phyloP scores from a whole-genome alignment of 345 rosid species.

The Hypericum androsaemum region DNA sequence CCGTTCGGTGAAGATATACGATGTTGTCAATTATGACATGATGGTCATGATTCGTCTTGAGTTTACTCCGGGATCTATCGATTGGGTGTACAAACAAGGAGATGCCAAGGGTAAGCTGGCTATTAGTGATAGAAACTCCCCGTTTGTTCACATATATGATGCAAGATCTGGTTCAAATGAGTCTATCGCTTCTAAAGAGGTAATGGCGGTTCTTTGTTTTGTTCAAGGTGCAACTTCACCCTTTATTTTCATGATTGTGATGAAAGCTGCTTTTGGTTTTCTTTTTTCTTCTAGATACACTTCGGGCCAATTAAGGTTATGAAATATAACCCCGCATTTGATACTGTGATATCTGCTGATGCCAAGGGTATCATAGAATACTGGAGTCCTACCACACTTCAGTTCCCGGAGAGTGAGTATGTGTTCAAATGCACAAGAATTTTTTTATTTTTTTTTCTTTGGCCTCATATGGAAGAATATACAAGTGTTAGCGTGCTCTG shows the following conservation, averaged over 20 bases:
- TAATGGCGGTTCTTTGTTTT: slow-evolving; percentile 13
- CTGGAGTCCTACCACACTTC: slow-evolving; percentile 66
- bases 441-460: background rate
- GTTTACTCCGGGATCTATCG: slow-evolving; percentile 68
- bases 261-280: background rate
- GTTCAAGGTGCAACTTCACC: background rate
- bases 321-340: slow-evolving; percentile 64
- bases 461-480: no score
- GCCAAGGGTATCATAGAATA: slow-evolving; percentile 79
- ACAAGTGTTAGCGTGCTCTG: no score
- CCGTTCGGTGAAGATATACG: slow-evolving; percentile 78
- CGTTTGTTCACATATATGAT: slow-evolving; percentile 77
- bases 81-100: slow-evolving; percentile 92
- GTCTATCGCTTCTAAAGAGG: slow-evolving; percentile 65
- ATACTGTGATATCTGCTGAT: slow-evolving; percentile 80
- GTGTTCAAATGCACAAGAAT: slow-evolving; percentile 17
- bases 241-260: background rate
- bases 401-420: slow-evolving; percentile 82
- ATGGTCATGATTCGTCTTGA: slow-evolving; percentile 90
- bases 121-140: slow-evolving; percentile 65
- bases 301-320: slow-evolving; percentile 54
- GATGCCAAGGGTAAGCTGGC: slow-evolving; percentile 93
- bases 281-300: slow-evolving; percentile 37
- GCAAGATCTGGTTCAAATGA: slow-evolving; percentile 80
- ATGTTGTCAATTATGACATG: slow-evolving; percentile 95